phyloP scores from a whole-genome alignment of 768 basidiomycete genomes.

The Boletellus ananas region DNA sequence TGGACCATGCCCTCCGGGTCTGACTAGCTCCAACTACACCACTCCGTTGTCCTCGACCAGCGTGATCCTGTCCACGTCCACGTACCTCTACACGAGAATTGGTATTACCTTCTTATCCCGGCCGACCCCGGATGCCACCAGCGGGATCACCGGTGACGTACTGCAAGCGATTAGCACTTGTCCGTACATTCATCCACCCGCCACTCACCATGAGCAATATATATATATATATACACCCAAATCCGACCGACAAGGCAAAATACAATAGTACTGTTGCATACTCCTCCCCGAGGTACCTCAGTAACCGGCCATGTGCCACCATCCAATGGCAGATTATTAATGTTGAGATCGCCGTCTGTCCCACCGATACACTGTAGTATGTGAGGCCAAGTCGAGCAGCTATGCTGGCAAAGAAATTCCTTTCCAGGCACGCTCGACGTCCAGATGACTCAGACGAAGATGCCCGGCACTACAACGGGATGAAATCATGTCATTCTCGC shows the following conservation, averaged over 20 bases:
- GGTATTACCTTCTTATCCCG: too few relatives aligned
- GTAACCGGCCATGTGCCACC: conserved; percentile 11
- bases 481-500: background rate
- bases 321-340: conserved; percentile 17
- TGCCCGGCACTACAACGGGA: conserved; percentile 19
- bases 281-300: conserved; percentile 15
- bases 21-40: too few relatives aligned
- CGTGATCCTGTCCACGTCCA: too few relatives aligned
- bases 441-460: conserved; percentile 11
- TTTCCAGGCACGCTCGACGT: conserved; percentile 16
- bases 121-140: too few relatives aligned
- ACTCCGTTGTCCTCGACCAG: too few relatives aligned
- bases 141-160: conserved; percentile 24
- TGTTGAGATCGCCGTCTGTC: conserved; percentile 20
- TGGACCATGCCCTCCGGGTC: too few relatives aligned
- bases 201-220: conserved; percentile 21
- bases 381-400: conserved; percentile 15
- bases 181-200: background rate
- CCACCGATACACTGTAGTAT: conserved; percentile 19
- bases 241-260: conserved; percentile 14
- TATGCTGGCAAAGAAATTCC: conserved; percentile 18
- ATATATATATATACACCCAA: conserved; percentile 19
- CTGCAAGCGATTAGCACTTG: background rate
- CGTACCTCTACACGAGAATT: too few relatives aligned
- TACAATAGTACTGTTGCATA: conserved; percentile 20